Evolutionary conservation across 495 filamentous ascomycete species (phyloP), one percentile per base, ranked within the genome.

Genomic region (Annulohypoxylon moriforme): DNA sequence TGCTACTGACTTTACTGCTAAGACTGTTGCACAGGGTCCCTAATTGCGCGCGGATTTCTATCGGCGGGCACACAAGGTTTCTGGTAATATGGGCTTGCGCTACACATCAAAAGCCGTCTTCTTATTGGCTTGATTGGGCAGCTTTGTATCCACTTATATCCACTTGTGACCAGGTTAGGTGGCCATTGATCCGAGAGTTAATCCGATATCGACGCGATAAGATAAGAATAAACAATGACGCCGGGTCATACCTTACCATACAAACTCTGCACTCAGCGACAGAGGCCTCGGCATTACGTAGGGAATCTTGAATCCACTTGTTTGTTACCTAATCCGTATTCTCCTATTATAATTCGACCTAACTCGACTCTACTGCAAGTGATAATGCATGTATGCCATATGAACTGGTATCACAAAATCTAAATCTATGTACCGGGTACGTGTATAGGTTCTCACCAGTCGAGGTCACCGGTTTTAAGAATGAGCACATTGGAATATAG

Each of bases 31-130:
- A 20, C 61, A 52, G 53, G 56, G 67, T 46, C 68, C 70, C 69
- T 67, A 47, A 73, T 69, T 74, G 72, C 73, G 71, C 71, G 71
- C 66, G 60, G 70, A 47, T 49, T 69, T 69, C 61, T 67, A 73
- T 73, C 66, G 66, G 66, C 71, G 71, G 70, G 70, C 60, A 57
- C 16, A 44, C 40, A 44, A 44, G 40, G 40, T 50, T 46, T 72
- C 64, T 60, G 46, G 40, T 38, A 67, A 52, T 72, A 52, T 64
- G 69, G 64, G 59, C 46, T 60, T 58, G 40, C 31, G 40, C 53
- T 49, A 65, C 18, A 10, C 60, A 63, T 20, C 63, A 56, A 33
- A 59, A 47, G 44, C 55, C 18, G 67, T 42, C 64, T 66, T 68
- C 61, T 49, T 0, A 31, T 59, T 68, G 50, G 40, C 47, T 46